These are phyloP conservation scores for Cephaloascus albidus DNA, from an alignment of 805 yeast species.

Conservation along the genomic window DNA sequence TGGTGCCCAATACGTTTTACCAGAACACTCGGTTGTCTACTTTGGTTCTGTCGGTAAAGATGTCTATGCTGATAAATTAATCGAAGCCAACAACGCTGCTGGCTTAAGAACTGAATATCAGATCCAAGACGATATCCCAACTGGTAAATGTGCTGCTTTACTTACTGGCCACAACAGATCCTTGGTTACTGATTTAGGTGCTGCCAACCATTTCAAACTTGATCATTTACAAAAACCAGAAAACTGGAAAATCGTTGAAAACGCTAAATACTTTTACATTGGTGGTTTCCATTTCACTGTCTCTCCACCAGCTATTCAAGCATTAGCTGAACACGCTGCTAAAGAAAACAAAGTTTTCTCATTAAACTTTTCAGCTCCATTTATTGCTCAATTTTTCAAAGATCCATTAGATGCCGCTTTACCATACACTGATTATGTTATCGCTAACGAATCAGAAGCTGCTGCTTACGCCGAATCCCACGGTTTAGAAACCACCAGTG, in stretches of 20 bases:
- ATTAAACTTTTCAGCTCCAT: conserved; percentile 92
- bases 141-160: conserved; percentile 98
- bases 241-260: conserved; percentile 81
- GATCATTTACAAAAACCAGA: conserved; percentile 80
- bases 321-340: conserved; percentile 89
- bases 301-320: conserved; percentile 86
- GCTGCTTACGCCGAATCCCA: conserved; percentile 88
- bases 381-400: conserved; percentile 92
- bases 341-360: conserved; percentile 67
- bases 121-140: conserved; percentile 65
- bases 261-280: conserved; percentile 76
- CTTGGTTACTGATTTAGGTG: conserved; percentile 90
- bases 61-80: conserved; percentile 70
- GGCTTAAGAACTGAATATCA: conserved; percentile 85
- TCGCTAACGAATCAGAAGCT: conserved; percentile 97
- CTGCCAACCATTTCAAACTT: conserved; percentile 94
- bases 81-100: conserved; percentile 75
- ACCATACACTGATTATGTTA: conserved; percentile 83
- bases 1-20: conserved; percentile 92
- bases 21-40: conserved; percentile 75
- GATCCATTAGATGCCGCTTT: conserved; percentile 72
- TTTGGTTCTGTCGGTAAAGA: conserved; percentile 97
- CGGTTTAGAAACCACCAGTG: conserved; percentile 49
- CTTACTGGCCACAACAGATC: conserved; percentile 86
- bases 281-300: conserved; percentile 99